phyloP scores from a whole-genome alignment of 129 eudicot genomes.

The Lactuca saligna region DNA sequence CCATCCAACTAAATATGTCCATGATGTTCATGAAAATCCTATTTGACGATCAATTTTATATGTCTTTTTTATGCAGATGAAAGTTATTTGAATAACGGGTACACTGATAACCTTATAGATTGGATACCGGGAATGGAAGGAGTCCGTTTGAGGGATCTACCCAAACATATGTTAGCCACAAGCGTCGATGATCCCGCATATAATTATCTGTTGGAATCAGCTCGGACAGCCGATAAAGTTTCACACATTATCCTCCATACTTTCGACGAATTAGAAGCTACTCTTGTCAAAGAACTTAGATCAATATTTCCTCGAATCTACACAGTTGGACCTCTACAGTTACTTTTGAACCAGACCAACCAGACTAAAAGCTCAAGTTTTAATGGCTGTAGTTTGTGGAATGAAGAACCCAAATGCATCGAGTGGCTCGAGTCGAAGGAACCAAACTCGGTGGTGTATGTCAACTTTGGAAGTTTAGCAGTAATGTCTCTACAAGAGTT shows the following conservation, averaged over 20 bases:
- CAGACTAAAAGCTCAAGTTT: background rate
- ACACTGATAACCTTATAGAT: slow-evolving; percentile 11
- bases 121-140: slow-evolving; percentile 37
- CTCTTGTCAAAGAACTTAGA: slow-evolving; percentile 19
- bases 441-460: slow-evolving; percentile 33
- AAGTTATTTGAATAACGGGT: slow-evolving; percentile 25
- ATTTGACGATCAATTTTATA: slow-evolving; percentile 1
- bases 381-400: slow-evolving; percentile 34
- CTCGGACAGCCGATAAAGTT: slow-evolving; percentile 7
- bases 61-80: slow-evolving; percentile 22
- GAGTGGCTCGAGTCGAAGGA: slow-evolving; percentile 34
- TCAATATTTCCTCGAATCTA: slow-evolving; percentile 17
- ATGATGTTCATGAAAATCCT: background rate
- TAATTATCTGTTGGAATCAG: slow-evolving; percentile 8
- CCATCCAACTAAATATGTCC: too few species aligned
- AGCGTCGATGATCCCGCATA: background rate
- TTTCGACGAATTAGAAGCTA: slow-evolving; percentile 23
- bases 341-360: slow-evolving; percentile 19
- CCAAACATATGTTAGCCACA: slow-evolving; percentile 18
- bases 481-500: slow-evolving; percentile 22
- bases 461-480: slow-evolving; percentile 38
- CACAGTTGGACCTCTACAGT: slow-evolving; percentile 28
- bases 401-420: slow-evolving; percentile 33
- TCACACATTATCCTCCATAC: slow-evolving; percentile 28
- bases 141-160: slow-evolving; percentile 30